Evolutionary conservation across 495 filamentous ascomycete species (phyloP).

Genomic region (Podospora fimiseda): DNA sequence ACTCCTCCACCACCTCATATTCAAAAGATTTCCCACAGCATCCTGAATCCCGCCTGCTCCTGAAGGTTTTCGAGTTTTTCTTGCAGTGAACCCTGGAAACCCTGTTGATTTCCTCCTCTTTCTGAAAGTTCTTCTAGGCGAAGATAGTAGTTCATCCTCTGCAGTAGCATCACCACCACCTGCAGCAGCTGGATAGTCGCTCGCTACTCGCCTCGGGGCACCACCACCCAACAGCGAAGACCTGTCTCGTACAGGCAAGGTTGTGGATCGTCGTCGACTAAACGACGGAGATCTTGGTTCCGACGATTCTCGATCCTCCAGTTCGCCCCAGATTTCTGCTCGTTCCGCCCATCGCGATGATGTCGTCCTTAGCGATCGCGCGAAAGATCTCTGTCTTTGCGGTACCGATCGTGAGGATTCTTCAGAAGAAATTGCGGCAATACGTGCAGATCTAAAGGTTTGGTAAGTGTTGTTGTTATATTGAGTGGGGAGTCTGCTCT

Average conservation of each 20-base stretch:
- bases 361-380: conserved; percentile 29
- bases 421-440: conserved; percentile 6
- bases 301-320: conserved; percentile 50
- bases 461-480: conserved; percentile 40
- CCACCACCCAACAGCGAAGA: conserved; percentile 22
- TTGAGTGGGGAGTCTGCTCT: conserved; percentile 24
- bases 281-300: conserved; percentile 25
- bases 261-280: conserved; percentile 32
- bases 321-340: conserved; percentile 60
- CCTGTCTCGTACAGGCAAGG: conserved; percentile 25
- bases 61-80: conserved; percentile 26
- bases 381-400: conserved; percentile 16
- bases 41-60: conserved; percentile 31
- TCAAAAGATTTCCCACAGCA: conserved; percentile 31
- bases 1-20: conserved; percentile 36
- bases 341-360: conserved; percentile 46
- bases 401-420: conserved; percentile 8
- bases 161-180: conserved; percentile 11
- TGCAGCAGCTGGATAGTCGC: conserved; percentile 22
- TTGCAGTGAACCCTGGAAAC: conserved; percentile 47
- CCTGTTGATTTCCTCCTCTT: conserved; percentile 46
- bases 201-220: conserved; percentile 20
- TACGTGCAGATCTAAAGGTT: conserved; percentile 32
- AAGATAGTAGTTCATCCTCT: conserved; percentile 12
- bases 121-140: conserved; percentile 27